Conservation (phyloP, 192 early-diverging fungal genomes). For the Umbelopsis vinacea region DNA sequence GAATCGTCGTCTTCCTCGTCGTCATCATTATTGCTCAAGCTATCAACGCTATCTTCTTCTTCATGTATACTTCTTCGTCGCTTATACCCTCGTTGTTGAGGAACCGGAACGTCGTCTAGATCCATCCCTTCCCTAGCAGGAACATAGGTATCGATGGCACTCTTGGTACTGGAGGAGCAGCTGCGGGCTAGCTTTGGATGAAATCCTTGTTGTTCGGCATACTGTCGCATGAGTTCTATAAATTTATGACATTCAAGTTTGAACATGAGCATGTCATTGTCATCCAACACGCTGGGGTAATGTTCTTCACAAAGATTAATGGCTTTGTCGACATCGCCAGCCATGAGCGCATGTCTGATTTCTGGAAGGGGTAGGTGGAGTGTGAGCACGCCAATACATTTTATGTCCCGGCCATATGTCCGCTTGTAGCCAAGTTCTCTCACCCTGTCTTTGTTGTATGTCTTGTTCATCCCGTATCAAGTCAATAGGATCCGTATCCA, state of each 20-base stretch:
- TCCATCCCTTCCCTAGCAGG: neutral
- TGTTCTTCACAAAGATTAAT: conserved; percentile 64
- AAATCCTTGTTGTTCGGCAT: conserved; percentile 12
- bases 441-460: conserved; percentile 22
- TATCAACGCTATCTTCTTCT: conserved; percentile 1
- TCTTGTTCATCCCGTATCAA: conserved; percentile 1
- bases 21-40: neutral
- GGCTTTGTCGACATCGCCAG: conserved; percentile 79
- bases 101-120: neutral
- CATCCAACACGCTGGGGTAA: conserved; percentile 69
- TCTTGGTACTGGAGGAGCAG: neutral
- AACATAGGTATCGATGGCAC: neutral
- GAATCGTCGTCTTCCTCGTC: neutral
- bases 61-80: conserved; percentile 15
- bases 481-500: neutral
- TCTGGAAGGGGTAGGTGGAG: conserved; percentile 26
- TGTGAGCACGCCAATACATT: neutral
- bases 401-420: too few relatives aligned
- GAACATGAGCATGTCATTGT: conserved; percentile 72
- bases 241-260: conserved; percentile 84
- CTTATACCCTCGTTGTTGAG: conserved; percentile 16
- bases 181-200: neutral
- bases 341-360: conserved; percentile 56
- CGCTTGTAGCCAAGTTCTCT: neutral
- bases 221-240: conserved; percentile 76